These are phyloP conservation scores for Cyclotella choctawhatcheeana DNA, from an alignment of 108 stramenopile species.

Conservation along the genomic window DNA sequence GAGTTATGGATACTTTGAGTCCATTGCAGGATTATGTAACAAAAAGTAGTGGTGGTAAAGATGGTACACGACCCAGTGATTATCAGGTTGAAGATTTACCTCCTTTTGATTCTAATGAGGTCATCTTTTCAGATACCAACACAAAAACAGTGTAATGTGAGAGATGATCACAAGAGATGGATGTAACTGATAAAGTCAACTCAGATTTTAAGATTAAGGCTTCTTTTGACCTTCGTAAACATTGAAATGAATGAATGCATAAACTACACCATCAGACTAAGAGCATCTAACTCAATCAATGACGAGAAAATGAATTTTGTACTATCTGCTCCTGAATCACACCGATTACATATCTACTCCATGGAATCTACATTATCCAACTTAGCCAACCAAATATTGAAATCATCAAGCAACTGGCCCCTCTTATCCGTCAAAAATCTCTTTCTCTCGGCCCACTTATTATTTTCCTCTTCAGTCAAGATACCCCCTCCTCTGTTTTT, in stretches of 20 bases:
- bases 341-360: not conserved
- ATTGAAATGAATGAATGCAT: not conserved
- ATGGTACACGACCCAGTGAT: constrained; percentile 29
- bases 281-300: not conserved
- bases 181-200: too few species aligned
- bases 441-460: not conserved
- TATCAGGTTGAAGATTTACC: constrained; percentile 32
- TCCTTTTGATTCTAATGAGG: constrained; percentile 28
- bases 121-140: constrained; percentile 16
- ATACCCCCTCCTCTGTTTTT: not conserved
- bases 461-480: constrained; percentile 11
- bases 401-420: constrained; percentile 4
- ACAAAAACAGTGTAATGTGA: not conserved
- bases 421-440: not conserved
- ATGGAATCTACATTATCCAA: not conserved
- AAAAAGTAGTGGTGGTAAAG: not conserved
- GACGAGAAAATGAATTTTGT: not conserved
- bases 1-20: constrained; percentile 24
- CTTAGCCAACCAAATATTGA: constrained; percentile 11
- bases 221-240: not conserved
- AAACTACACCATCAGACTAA: not conserved
- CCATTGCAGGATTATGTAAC: constrained; percentile 24
- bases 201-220: not conserved
- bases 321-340: too few species aligned
- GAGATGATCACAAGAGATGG: not conserved